A percentile compares a stretch with the other conserved stretches of the same genome.
Conservation (phyloP, 768 basidiomycete genomes). For the Kwoniella europaea region DNA sequence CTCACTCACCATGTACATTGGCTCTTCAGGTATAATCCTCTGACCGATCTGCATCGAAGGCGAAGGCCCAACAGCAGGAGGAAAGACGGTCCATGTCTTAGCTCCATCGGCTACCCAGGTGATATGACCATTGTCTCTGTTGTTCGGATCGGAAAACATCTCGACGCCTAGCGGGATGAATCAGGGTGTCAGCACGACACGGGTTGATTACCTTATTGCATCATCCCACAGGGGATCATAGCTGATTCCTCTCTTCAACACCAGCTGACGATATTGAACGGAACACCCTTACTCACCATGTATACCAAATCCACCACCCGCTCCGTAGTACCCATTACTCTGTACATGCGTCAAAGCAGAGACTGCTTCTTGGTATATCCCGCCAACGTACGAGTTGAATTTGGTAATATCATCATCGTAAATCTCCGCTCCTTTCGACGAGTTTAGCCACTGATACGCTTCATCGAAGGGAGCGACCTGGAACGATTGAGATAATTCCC, state of each 20-base stretch:
- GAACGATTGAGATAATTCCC: conserved; percentile 78
- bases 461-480: conserved; percentile 75
- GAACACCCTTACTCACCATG: conserved; percentile 34
- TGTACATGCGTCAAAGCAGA: conserved; percentile 39
- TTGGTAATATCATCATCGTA: conserved; percentile 55
- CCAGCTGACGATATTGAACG: no score
- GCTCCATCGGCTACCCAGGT: conserved; percentile 77
- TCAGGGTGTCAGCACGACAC: no score
- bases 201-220: no score
- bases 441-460: conserved; percentile 64
- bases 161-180: conserved; percentile 65
- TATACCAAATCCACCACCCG: conserved; percentile 20
- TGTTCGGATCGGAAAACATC: conserved; percentile 74
- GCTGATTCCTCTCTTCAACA: no score
- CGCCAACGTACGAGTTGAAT: conserved; percentile 60
- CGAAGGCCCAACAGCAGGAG: conserved; percentile 73
- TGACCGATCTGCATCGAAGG: conserved; percentile 65
- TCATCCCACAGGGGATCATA: no score
- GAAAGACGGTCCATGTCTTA: conserved; percentile 73
- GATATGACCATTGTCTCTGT: conserved; percentile 73
- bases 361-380: conserved; percentile 56
- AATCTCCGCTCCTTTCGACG: conserved; percentile 42
- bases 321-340: conserved; percentile 28
- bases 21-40: conserved; percentile 82
- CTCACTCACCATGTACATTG: conserved; percentile 73